Evolutionary conservation across 306 rosid species (phyloP), one percentile per base, ranked within the genome.

Genomic region (Canavalia gladiata): DNA sequence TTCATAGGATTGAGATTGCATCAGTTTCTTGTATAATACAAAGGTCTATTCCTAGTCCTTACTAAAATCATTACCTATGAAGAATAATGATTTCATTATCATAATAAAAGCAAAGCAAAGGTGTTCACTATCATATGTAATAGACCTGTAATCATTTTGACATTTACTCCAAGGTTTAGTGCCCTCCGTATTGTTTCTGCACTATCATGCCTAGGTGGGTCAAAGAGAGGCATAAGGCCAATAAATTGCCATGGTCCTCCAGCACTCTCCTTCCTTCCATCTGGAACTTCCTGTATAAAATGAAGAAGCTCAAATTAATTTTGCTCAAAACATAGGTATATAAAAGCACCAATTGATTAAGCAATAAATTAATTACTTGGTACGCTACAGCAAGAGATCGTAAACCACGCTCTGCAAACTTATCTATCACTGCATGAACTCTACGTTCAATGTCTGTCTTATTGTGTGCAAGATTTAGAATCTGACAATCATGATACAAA

Each of bases 151-250:
- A 95, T 95, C 99, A 95, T 95, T 85, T 95, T 95, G 82, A 95
- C 99, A 83, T 89, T 95, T n/a, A 95, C 99, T 85, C 99, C 99
- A 68, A 95, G 98, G 84, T 95, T 91, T 58, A 95, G 88, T 29
- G 99, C 99, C 90, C 98, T 93, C 78, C 97, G 81, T 39, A 95
- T 95, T 30, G 99, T 95, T 89, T 95, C 99, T 9, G 99, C 99
- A 88, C 99, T 95, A 60, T 95, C 99, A 82, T 95, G 99, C 85
- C 99, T 91, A 54, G 99, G 99, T 70, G 99, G 99, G 80, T 95
- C 99, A 75, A 95, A 95, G 62, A 95, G 97, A 54, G 99, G 97
- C 96, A 95, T 79, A 49, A 95, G 93, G 41, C 99, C 98, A 72
- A 91, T 84, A 72, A 95, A 95, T 85, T 91, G 99, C 99, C 99